These are phyloP conservation scores for Fraxinus quadrangulata DNA, from an alignment of 257 asterid genomes.

Conservation along the genomic window DNA sequence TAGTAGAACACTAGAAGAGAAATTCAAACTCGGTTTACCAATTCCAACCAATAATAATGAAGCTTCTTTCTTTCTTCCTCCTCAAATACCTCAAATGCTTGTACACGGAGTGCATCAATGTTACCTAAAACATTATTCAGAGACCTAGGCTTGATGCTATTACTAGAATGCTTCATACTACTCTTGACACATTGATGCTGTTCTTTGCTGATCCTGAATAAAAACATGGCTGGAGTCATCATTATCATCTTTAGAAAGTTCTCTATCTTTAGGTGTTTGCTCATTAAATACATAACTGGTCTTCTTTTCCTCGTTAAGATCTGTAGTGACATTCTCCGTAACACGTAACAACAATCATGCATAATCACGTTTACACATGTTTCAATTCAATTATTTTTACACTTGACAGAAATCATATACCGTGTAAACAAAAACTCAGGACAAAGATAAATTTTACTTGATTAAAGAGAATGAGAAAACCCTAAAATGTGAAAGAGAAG, in stretches of 20 bases:
- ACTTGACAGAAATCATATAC: no score
- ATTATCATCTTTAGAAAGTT: conserved; percentile 38
- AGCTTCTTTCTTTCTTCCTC: conserved; percentile 90
- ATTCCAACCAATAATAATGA: conserved; percentile 79
- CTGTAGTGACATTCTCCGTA: no score
- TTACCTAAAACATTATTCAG: conserved; percentile 79
- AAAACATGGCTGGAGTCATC: conserved; percentile 37
- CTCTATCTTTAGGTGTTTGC: conserved; percentile 29
- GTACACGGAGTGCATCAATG: conserved; percentile 65
- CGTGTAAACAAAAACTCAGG: no score
- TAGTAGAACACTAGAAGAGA: neutral
- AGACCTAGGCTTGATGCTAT: conserved; percentile 69
- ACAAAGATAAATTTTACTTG: no score
- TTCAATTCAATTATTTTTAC: no score
- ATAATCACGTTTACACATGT: no score
- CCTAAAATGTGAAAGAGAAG: no score
- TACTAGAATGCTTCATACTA: conserved; percentile 70
- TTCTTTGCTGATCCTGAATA: conserved; percentile 48
- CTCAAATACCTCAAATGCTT: conserved; percentile 86
- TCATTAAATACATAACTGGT: conserved; percentile 36
- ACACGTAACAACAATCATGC: no score
- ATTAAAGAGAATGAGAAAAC: no score
- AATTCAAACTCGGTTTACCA: neutral
- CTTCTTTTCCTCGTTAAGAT: conserved; percentile 48
- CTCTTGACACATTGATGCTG: conserved; percentile 83